Evolutionary conservation across 164 flowering plant genomes (phyloP).

Genomic region (Berberis thunbergii): DNA sequence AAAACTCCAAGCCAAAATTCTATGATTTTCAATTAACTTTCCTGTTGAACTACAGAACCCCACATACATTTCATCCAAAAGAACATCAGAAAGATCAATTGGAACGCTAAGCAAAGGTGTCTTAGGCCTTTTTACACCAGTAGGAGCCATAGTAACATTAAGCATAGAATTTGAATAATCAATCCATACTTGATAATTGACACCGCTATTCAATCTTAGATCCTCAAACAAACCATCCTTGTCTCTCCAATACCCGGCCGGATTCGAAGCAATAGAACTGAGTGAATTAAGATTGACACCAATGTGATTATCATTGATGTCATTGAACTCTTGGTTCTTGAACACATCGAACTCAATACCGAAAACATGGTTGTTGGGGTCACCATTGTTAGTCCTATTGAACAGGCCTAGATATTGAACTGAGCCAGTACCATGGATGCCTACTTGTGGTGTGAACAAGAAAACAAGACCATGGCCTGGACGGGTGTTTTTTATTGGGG

Average conservation of each 20-base stretch:
- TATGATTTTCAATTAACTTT: slow-evolving; percentile 34
- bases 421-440: slow-evolving; percentile 30
- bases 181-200: slow-evolving; percentile 63
- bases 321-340: slow-evolving; percentile 40
- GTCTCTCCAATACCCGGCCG: slow-evolving; percentile 44
- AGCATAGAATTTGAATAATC: slow-evolving; percentile 33
- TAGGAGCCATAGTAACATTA: slow-evolving; percentile 49
- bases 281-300: slow-evolving; percentile 52
- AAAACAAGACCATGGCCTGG: slow-evolving; percentile 61
- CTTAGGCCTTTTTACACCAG: slow-evolving; percentile 33
- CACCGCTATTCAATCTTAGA: slow-evolving; percentile 42
- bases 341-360: slow-evolving; percentile 63
- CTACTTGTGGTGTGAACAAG: slow-evolving; percentile 33
- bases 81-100: slow-evolving; percentile 39
- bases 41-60: slow-evolving; percentile 56
- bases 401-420: slow-evolving; percentile 44
- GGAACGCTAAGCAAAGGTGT: slow-evolving; percentile 25
- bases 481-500: slow-evolving; percentile 21
- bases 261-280: slow-evolving; percentile 20
- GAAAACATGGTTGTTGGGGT: slow-evolving; percentile 34
- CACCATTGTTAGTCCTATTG: slow-evolving; percentile 29
- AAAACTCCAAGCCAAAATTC: slow-evolving; percentile 57
- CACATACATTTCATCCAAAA: slow-evolving; percentile 58
- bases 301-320: slow-evolving; percentile 45
- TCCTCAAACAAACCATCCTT: slow-evolving; percentile 19